These are phyloP conservation scores for Aspergillus neoniger DNA, from an alignment of 2,329 filamentous ascomycete species.

Conservation along the genomic window DNA sequence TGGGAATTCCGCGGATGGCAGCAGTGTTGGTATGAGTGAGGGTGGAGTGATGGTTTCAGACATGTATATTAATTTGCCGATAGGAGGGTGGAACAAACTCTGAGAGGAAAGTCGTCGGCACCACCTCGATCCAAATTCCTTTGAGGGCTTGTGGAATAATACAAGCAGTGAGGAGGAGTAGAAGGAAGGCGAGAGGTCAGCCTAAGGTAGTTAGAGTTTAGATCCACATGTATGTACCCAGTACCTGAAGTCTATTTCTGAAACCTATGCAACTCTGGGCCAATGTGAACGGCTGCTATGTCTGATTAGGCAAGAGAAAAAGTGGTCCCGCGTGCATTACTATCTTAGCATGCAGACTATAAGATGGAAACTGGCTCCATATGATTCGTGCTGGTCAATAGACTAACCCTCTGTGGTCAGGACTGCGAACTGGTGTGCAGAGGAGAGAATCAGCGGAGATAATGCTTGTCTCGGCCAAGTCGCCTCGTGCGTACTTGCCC, in stretches of 20 bases:
- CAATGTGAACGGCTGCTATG: conserved; percentile 1
- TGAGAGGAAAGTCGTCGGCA: background rate
- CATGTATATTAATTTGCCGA: conserved; percentile 5
- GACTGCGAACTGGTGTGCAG: background rate
- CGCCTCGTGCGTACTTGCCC: background rate
- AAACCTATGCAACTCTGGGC: conserved; percentile 4
- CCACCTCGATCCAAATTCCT: background rate
- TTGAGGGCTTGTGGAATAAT: background rate
- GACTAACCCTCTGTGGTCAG: background rate
- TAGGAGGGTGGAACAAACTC: background rate
- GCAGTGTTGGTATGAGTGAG: background rate
- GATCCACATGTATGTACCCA: conserved; percentile 5
- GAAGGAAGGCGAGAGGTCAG: background rate
- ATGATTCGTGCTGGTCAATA: background rate
- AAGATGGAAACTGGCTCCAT: background rate
- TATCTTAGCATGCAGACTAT: background rate
- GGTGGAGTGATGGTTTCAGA: background rate
- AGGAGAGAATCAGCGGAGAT: background rate
- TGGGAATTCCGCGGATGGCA: background rate
- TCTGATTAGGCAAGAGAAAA: conserved; percentile 7
- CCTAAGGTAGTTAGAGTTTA: conserved; percentile 5
- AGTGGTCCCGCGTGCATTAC: background rate
- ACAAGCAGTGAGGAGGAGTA: background rate
- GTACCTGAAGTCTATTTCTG: conserved; percentile 9
- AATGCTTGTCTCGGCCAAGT: background rate